These are phyloP conservation scores for Coprinopsis strossmayeri DNA, from an alignment of 768 basidiomycete genomes.

Conservation along the genomic window DNA sequence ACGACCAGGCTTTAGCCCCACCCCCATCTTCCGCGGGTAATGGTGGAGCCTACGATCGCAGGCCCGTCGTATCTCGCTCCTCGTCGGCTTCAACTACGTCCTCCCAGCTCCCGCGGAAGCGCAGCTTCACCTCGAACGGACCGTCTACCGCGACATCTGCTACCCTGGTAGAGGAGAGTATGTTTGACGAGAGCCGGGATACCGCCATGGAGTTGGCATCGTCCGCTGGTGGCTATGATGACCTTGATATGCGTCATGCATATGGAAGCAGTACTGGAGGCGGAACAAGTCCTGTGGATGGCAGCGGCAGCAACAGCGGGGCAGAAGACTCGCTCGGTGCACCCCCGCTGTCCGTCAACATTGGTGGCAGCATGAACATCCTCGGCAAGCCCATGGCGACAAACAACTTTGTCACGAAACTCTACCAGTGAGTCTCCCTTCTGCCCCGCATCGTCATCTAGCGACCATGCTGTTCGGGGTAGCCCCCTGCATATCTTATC, in stretches of 20 bases:
- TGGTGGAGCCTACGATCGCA: conserved; percentile 6
- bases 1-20: conserved; percentile 17
- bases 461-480: too few species aligned
- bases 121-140: conserved; percentile 55
- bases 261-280: conserved; percentile 19
- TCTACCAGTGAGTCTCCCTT: conserved; percentile 62
- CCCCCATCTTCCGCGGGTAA: conserved; percentile 20
- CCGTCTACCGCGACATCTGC: conserved; percentile 23
- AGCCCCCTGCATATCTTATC: conserved; percentile 4
- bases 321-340: conserved; percentile 30
- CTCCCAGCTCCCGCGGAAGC: conserved; percentile 59
- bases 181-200: conserved; percentile 35
- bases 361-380: conserved; percentile 43
- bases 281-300: conserved; percentile 37
- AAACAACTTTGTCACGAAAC: conserved; percentile 85
- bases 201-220: conserved; percentile 24
- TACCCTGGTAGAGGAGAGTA: conserved; percentile 32
- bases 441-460: too few species aligned
- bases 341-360: conserved; percentile 11
- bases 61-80: conserved; percentile 22
- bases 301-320: conserved; percentile 40
- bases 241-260: conserved; percentile 44
- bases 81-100: conserved; percentile 48
- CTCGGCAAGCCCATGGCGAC: conserved; percentile 62
- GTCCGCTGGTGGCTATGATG: conserved; percentile 37